These are phyloP conservation scores for Xylaria venustula DNA, from an alignment of 495 filamentous ascomycete species.

Conservation along the genomic window DNA sequence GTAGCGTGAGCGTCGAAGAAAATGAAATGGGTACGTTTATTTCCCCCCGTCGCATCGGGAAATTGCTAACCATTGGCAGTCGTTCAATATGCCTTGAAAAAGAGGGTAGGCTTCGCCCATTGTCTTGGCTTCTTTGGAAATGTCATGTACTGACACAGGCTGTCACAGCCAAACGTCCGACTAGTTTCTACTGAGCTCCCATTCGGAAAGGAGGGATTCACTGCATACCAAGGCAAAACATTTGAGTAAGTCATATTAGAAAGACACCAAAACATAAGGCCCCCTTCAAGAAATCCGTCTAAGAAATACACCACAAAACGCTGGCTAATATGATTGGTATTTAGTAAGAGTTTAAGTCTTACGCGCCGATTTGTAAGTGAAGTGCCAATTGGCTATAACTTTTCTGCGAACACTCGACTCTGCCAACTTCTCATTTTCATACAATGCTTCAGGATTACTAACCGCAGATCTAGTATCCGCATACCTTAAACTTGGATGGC, in stretches of 20 bases:
- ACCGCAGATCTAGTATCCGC: conserved; percentile 7
- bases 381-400: not conserved
- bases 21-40: conserved; percentile 58
- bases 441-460: not conserved
- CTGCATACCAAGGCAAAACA: conserved; percentile 78
- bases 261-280: not conserved
- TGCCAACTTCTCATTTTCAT: conserved; percentile 7
- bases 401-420: not conserved
- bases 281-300: not conserved
- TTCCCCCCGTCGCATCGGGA: not conserved
- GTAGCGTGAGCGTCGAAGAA: conserved; percentile 85
- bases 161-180: conserved; percentile 70
- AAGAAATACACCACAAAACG: not conserved
- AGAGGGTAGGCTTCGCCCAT: conserved; percentile 44
- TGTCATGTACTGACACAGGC: not conserved
- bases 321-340: not conserved
- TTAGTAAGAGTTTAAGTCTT: conserved; percentile 58
- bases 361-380: conserved; percentile 66
- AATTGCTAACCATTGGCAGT: conserved; percentile 49
- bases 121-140: not conserved
- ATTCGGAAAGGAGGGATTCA: conserved; percentile 93
- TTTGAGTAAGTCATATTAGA: conserved; percentile 46
- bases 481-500: conserved; percentile 76
- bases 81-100: conserved; percentile 85
- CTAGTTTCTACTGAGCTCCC: conserved; percentile 88